A percentile compares a stretch with the other conserved stretches of the same genome.
Conservation (phyloP, 805 yeast genomes). For the Yamadazyma olivae region DNA sequence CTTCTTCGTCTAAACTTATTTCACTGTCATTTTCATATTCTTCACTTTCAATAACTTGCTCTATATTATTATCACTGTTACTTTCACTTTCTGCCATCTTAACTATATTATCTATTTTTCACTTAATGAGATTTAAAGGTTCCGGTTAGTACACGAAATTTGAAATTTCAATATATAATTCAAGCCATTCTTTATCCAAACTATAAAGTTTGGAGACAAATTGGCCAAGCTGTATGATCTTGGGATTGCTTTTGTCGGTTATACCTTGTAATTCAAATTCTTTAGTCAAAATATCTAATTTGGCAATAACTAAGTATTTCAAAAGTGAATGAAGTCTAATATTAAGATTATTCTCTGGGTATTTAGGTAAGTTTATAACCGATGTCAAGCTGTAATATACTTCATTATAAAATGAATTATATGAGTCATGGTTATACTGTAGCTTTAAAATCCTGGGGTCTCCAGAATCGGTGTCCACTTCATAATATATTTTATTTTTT, state of each 20-base stretch:
- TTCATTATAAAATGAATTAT: background rate
- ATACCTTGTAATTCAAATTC: background rate
- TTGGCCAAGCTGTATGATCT: background rate
- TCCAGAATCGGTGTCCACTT: background rate
- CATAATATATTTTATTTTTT: conserved; percentile 1
- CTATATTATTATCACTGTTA: background rate
- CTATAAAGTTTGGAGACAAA: background rate
- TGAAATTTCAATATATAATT: background rate
- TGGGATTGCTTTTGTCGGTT: background rate
- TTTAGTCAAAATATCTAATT: background rate
- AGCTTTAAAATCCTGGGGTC: background rate
- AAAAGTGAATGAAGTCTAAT: conserved; percentile 6
- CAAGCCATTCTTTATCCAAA: conserved; percentile 3
- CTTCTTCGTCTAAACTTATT: conserved; percentile 43
- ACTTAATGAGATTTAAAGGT: background rate
- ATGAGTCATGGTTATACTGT: background rate
- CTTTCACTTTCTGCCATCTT: too few relatives aligned
- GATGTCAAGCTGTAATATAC: conserved; percentile 1
- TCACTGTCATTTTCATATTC: conserved; percentile 21
- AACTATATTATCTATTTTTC: too few relatives aligned
- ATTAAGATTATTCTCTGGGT: conserved; percentile 6
- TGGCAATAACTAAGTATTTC: conserved; percentile 6
- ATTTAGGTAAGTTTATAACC: background rate
- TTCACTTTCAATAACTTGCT: too few relatives aligned
- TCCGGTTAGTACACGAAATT: background rate